Evolutionary conservation across 495 filamentous ascomycete species (phyloP).

Genomic region (Lophiostoma macrostomum): DNA sequence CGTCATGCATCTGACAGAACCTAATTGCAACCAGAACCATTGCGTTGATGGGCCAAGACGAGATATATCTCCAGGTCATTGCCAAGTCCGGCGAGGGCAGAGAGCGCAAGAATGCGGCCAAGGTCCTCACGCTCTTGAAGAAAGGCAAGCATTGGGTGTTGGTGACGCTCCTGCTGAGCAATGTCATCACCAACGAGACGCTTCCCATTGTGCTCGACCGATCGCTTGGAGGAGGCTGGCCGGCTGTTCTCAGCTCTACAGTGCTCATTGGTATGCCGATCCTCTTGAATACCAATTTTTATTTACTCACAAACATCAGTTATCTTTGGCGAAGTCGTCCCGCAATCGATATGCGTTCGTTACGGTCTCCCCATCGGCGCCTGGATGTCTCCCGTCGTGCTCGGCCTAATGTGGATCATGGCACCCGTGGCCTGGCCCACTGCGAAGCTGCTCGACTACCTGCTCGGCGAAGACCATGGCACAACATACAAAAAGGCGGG

Average conservation of each 20-base stretch:
- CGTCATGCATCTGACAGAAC: neutral
- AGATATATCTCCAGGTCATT: constrained; percentile 95
- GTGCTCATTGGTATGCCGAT: constrained; percentile 75
- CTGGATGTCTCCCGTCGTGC: constrained; percentile 85
- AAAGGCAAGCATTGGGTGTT: constrained; percentile 98
- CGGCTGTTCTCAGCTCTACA: constrained; percentile 88
- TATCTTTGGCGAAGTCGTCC: constrained; percentile 95
- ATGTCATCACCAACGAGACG: constrained; percentile 98
- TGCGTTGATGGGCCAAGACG: constrained; percentile 83
- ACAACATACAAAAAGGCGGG: constrained; percentile 96
- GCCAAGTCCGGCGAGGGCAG: constrained; percentile 73
- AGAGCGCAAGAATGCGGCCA: constrained; percentile 77
- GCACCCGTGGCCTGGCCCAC: constrained; percentile 84
- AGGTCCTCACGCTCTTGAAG: constrained; percentile 75
- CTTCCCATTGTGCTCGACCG: constrained; percentile 93
- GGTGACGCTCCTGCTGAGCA: constrained; percentile 87
- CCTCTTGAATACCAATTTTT: constrained; percentile 33
- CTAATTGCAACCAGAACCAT: too few relatives aligned
- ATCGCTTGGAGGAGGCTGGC: constrained; percentile 90
- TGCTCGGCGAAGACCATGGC: constrained; percentile 88
- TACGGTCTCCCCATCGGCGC: constrained; percentile 96
- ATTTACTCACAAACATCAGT: constrained; percentile 52
- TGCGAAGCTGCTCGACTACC: constrained; percentile 81
- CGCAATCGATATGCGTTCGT: constrained; percentile 93
- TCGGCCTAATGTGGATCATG: constrained; percentile 87